Evolutionary conservation across 2,329 filamentous ascomycete species (phyloP).

Genomic region (Neurospora crassa): DNA sequence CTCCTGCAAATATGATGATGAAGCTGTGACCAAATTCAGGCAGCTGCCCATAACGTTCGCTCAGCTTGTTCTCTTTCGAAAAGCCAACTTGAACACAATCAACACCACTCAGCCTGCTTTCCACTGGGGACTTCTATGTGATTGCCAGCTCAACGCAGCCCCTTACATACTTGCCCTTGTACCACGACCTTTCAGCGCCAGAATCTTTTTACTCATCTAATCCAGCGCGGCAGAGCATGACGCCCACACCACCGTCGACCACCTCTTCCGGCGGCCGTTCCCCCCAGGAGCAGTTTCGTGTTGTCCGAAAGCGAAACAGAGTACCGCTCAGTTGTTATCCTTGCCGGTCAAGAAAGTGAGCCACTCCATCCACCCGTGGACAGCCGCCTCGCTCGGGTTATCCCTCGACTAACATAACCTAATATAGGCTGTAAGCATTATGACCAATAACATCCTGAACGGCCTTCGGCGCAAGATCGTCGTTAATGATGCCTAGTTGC

Average conservation of each 20-base stretch:
- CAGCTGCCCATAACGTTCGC: neutral
- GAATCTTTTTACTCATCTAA: neutral
- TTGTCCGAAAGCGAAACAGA: slow-evolving; percentile 85
- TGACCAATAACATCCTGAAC: neutral
- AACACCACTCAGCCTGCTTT: neutral
- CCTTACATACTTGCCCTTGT: neutral
- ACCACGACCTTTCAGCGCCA: neutral
- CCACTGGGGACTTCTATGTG: neutral
- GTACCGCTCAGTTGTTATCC: slow-evolving; percentile 87
- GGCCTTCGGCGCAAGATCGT: neutral
- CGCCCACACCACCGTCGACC: slow-evolving; percentile 68
- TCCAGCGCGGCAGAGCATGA: slow-evolving; percentile 37
- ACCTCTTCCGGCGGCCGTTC: slow-evolving; percentile 68
- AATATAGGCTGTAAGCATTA: slow-evolving; percentile 21
- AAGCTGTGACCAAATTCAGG: slow-evolving; percentile 55
- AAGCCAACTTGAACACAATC: neutral
- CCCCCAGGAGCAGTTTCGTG: slow-evolving; percentile 75
- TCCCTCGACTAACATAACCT: slow-evolving; percentile 24
- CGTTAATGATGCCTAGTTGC: neutral
- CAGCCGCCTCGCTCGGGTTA: neutral
- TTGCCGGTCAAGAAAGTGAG: slow-evolving; percentile 84
- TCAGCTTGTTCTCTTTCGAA: slow-evolving; percentile 37
- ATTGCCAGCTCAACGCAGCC: neutral
- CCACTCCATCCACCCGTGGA: neutral
- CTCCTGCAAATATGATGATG: slow-evolving; percentile 19